Base-by-base conservation (phyloP, 371 early-diverging fungal species). In the Apophysomyces variabilis region DNA sequence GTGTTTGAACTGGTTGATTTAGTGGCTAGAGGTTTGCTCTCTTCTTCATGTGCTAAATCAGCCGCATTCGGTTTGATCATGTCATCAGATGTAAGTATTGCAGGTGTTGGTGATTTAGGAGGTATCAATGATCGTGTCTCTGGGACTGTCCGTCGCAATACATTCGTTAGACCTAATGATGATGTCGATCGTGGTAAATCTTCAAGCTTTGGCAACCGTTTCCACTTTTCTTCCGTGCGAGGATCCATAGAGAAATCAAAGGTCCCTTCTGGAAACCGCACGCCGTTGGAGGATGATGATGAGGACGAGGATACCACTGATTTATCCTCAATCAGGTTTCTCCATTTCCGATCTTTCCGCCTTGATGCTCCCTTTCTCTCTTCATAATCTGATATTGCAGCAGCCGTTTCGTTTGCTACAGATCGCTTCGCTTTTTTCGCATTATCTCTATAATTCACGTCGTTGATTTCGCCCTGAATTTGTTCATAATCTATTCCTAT, bases 381-480 rank as follows among this genome's bases (percentile, higher is more conserved):
- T 11, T 63, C 57, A 18, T 62, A 26, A 36, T 60, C 64, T 50
- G 54, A 9, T 9, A 50, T 21, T 4, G 37, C 39, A 7, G 58
- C 60, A 18, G 38, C 26, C 16, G 60, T 5, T 26, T 57, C 21
- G 21, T 32, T 45, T 4, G 38, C 63, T 16, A 41, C 60, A 36
- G 54, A 41, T 37, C 69, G 65, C 50, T 69, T 69, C 14, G 64
- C 64, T 57, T 69, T 69, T 57, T 69, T 69, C 13, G 69, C 57
- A 61, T 69, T 69, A 32, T 69, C 69, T 32, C 65, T 37, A 26
- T 67, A 63, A 35, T 60, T 67, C n/a, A 62, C 61, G 59, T 67
- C 68, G 0, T 21, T 50, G 5, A 50, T 7, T 7, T 50, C 54
- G 16, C 54, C 54, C 21, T 50, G n/a, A 21, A 50, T 50, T 21